Evolutionary conservation across 176 grass and related monocot species (phyloP), one percentile per base, ranked within the genome.

Genomic region (Phoenix dactylifera): DNA sequence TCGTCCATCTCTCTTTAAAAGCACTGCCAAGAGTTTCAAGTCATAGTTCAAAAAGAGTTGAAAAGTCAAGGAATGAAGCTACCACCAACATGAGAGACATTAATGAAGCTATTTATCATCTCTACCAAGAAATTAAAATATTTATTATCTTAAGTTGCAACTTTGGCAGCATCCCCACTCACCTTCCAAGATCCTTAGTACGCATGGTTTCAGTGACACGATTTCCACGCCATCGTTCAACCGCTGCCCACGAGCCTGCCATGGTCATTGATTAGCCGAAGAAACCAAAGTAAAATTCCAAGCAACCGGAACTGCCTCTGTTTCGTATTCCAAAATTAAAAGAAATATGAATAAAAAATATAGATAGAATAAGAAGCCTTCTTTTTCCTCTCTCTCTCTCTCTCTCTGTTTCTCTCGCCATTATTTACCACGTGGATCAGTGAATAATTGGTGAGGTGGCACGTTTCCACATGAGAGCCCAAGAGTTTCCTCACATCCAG

Each of bases 401-500:
- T 12, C 35, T 7, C 32, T 12, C 32, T 39, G 24, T 51, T 0
- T 16, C 0, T 26, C 7, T 15, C 18, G 53, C 3, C 3, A 18
- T 26, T 51, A 29, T 12, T 59, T 98, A 98, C 94, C 87, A 73
- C 72, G 68, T 98, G 94, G 24, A 77, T 75, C 63, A 98, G 77
- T 44, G 94, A 89, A 68, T 98, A 98, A 49, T 89, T 93, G 16
- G 94, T 98, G 22, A 98, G 64, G 57, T 98, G 88, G 6, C 94
- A 98, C 20, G 94, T 98, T 57, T 89, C 82, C 62, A 86, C 85
- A 52, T 93, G 86, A 5, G 84, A 88, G 49, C 66, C 74, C 53
- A 98, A 64, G 49, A 98, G 71, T 82, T 76, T 98, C 76, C 74
- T 71, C 59, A 98, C 79, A 83, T 93, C 94, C 68, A 98, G 65